These are phyloP conservation scores for Limnanthes douglasii DNA, from an alignment of 345 rosid genomes.

Conservation along the genomic window DNA sequence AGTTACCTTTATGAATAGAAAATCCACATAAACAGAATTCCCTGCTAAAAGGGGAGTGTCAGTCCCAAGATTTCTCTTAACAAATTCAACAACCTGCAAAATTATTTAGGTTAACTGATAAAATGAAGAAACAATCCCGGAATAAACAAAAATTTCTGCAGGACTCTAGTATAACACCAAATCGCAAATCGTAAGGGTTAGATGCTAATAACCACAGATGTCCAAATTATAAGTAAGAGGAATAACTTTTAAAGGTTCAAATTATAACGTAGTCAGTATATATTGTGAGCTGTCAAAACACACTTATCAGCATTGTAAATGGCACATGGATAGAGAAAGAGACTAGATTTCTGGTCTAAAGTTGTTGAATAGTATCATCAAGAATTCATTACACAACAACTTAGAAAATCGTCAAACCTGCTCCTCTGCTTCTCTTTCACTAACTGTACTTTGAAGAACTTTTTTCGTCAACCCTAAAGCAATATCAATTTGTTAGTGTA, in stretches of 20 bases:
- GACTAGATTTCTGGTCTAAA: too few species aligned
- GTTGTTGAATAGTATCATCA: too few species aligned
- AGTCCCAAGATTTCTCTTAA: slow-evolving; percentile 50
- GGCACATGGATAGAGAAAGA: too few species aligned
- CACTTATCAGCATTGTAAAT: too few species aligned
- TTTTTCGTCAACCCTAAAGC: slow-evolving; percentile 64
- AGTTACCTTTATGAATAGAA: slow-evolving; percentile 57
- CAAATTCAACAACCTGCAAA: slow-evolving; percentile 68
- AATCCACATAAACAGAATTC: slow-evolving; percentile 75
- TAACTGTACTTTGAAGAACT: slow-evolving; percentile 49
- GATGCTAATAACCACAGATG: too few species aligned
- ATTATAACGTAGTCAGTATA: not conserved
- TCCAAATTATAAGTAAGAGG: too few species aligned
- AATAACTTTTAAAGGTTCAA: not conserved
- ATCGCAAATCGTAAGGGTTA: too few species aligned
- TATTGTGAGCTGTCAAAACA: not conserved
- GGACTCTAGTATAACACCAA: not conserved
- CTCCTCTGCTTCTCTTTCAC: slow-evolving; percentile 72
- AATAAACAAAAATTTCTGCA: slow-evolving; percentile 3
- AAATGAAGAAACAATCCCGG: not conserved
- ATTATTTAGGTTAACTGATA: slow-evolving; percentile 1
- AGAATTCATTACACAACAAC: too few species aligned
- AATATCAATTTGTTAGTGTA: slow-evolving; percentile 5
- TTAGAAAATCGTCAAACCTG: slow-evolving; percentile 29
- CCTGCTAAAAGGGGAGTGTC: slow-evolving; percentile 60